Evolutionary conservation across 2,329 filamentous ascomycete genomes (phyloP), one percentile per base, ranked within the genome.

Genomic region (Calonectria montana): DNA sequence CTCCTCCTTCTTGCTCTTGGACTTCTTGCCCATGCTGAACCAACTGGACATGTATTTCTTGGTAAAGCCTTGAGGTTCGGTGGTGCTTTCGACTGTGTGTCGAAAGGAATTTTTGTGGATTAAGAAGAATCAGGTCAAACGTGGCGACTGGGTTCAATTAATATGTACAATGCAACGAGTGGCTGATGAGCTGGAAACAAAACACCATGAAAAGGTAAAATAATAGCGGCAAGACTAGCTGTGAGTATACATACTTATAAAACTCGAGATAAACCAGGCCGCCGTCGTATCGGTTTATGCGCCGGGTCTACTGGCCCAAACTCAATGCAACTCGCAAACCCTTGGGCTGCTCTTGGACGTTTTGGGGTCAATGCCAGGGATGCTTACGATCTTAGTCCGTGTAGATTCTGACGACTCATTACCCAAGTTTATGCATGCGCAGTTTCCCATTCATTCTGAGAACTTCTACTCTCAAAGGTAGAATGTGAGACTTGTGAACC

Each of bases 11-110:
- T 55, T 63, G 23, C 15, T 29, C 16, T 53, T 65, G 21, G 65
- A 65, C 31, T 65, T 68, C 61, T 64, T 71, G 18, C 65, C 65
- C 70, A 65, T 69, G 35, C 50, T 48, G 50, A 67, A 65, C 10
- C 43, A 31, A 23, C 39, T 50, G 37, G 63, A 15, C 65, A 68
- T 66, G 15, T 66, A 65, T 41, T 21, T 37, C 9, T 59, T 59
- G 53, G 53, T 31, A 16, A n/a, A 25, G 53, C 29, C 23, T 37
- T 50, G 25, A 29, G 6, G 15, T 23, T 47, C 8, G 59, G 43
- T 47, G 43, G n/a, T 21, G n/a, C 21, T 23, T 47, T 47, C 43
- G 43, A 47, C 43, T 47, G n/a, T 47, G 15, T 16, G 43, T 47
- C 43, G 43, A 47, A 23, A 43, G 23, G 1, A 27, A 12, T 10